Evolutionary conservation across 164 flowering plant genomes (phyloP), one percentile per base, ranked within the genome.

Genomic region (Platanus orientalis): DNA sequence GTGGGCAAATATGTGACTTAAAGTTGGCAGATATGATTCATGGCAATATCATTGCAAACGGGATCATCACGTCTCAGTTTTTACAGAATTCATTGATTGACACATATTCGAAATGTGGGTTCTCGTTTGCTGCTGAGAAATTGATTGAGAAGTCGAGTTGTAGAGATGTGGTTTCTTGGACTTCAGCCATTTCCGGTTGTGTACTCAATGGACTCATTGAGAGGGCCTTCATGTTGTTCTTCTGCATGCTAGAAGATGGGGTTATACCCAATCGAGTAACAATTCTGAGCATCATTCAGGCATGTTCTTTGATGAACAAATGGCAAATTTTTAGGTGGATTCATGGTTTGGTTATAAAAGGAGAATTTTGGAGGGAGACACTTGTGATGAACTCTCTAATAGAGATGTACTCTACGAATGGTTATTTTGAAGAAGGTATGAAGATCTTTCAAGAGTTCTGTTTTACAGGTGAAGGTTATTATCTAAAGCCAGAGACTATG

Each of bases 161-260:
- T 29, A 73, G 63, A 61, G 67, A 67, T 58, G 77, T 70, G 36
- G 68, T 70, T 12, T 70, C 77, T 44, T 74, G 74, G 77, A 74
- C 73, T 25, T 70, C 71, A 19, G 34, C 70, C 19, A 74, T 74
- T 34, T 62, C 68, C 0, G 71, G 73, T 34, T 58, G 25, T 48
- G 54, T 63, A 3, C 1, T 23, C 36, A 54, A 74, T 44, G 65
- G 67, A 54, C 23, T 32, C 6, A n/a, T 28, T 5, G 57, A 47
- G 45, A 54, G 36, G 56, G 73, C 76, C 6, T 60, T 70, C n/a
- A 21, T 19, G 13, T 49, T 65, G 55, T 66, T 66, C 45, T 36
- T 42, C 28, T 14, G 24, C 47, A 74, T 74, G 77, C 69, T 57
- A 42, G 65, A 60, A 49, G 69, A 70, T 32, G 61, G 57, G 23